phyloP scores from a whole-genome alignment of 805 yeast genomes.

The Candida parachauliodes region DNA sequence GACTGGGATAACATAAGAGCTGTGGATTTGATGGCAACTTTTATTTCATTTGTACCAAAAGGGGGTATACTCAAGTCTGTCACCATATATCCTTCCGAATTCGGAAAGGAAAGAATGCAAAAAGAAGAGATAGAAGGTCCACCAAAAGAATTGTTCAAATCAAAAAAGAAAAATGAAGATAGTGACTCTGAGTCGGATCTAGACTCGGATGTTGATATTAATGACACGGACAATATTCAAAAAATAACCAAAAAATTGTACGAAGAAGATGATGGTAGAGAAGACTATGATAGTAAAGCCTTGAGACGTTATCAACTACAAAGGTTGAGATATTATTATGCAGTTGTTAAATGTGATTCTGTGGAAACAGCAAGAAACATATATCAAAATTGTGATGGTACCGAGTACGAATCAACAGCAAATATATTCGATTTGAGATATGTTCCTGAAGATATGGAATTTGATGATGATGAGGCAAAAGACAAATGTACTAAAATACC shows the following conservation, averaged over 20 bases:
- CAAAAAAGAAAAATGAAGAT: conserved; percentile 27
- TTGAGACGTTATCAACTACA: conserved; percentile 90
- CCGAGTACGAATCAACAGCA: conserved; percentile 94
- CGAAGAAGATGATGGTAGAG: conserved; percentile 77
- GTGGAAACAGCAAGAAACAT: conserved; percentile 67
- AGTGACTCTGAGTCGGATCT: conserved; percentile 31
- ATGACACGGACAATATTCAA: conserved; percentile 48
- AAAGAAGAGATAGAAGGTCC: conserved; percentile 92
- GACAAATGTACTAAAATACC: conserved; percentile 76
- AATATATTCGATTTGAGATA: conserved; percentile 89
- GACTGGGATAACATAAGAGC: conserved; percentile 97
- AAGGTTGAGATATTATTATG: conserved; percentile 88
- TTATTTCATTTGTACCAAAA: conserved; percentile 76
- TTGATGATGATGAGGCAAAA: conserved; percentile 66
- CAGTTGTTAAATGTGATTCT: conserved; percentile 80
- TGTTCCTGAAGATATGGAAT: conserved; percentile 89
- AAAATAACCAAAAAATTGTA: conserved; percentile 67
- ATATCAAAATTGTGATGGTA: conserved; percentile 86
- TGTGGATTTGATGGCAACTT: conserved; percentile 83
- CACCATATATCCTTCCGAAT: conserved; percentile 80
- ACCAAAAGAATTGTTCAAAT: conserved; percentile 73
- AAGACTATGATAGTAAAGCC: conserved; percentile 79
- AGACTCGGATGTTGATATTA: conserved; percentile 38
- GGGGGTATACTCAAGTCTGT: conserved; percentile 69
- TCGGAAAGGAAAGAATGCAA: conserved; percentile 88